Percentiles rank a stretch among this genome's conserved stretches.
Conservation (phyloP, 2,329 filamentous ascomycete genomes). For the Epichloe coenophiala region DNA sequence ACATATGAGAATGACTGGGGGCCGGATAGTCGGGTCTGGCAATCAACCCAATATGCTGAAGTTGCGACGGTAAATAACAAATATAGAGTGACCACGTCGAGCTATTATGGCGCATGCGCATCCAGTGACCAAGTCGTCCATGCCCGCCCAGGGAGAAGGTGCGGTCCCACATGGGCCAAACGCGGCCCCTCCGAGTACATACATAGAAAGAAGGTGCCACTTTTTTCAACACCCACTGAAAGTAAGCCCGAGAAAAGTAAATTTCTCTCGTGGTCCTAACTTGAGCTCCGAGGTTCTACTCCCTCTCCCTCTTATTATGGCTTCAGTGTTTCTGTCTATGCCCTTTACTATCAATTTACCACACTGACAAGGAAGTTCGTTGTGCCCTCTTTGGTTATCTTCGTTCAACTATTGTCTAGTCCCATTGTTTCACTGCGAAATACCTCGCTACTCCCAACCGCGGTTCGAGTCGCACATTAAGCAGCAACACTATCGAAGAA, state of each 20-base stretch:
- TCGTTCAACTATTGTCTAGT: neutral
- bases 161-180: neutral
- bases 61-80: neutral
- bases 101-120: neutral
- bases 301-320: slow-evolving; percentile 1
- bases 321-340: neutral
- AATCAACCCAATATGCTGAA: neutral
- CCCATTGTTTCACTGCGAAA: neutral
- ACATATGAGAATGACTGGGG: neutral
- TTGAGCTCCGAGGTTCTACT: slow-evolving; percentile 2
- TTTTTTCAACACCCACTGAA: neutral
- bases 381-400: neutral
- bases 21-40: neutral
- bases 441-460: neutral
- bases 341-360: too few relatives aligned
- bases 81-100: slow-evolving; percentile 4
- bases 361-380: neutral
- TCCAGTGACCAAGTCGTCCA: neutral
- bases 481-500: neutral
- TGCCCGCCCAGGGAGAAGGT: neutral
- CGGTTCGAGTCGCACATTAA: neutral
- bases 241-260: neutral
- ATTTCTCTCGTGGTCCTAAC: neutral
- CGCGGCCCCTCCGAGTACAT: neutral
- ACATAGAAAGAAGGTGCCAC: neutral